Percentiles rank a stretch among this genome's conserved stretches.
phyloP scores from a whole-genome alignment of 257 asterid genomes.

The Gentiana straminea region DNA sequence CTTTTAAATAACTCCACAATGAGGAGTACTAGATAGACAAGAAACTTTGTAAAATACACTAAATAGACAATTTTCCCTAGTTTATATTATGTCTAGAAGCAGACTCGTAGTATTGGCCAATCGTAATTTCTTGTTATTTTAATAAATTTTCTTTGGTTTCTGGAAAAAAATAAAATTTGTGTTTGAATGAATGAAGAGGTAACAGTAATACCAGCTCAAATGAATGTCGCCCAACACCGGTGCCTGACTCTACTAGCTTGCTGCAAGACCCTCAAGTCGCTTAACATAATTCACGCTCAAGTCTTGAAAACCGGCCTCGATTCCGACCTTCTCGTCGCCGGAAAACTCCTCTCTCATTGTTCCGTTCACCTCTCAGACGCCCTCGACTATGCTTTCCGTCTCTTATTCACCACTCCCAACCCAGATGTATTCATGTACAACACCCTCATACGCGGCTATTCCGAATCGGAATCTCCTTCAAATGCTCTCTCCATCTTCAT shows the following conservation, averaged over 20 bases:
- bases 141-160: too few species aligned
- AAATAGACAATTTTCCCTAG: too few species aligned
- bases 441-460: conserved; percentile 69
- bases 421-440: conserved; percentile 86
- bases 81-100: too few species aligned
- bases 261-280: conserved; percentile 44
- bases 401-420: conserved; percentile 32
- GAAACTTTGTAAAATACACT: too few species aligned
- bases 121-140: too few species aligned
- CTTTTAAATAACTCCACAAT: too few species aligned
- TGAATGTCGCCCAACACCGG: conserved; percentile 32
- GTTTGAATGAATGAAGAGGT: too few species aligned
- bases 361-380: conserved; percentile 43
- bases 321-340: conserved; percentile 50
- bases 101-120: too few species aligned
- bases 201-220: not conserved
- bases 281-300: conserved; percentile 60
- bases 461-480: conserved; percentile 49
- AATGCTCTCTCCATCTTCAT: conserved; percentile 35
- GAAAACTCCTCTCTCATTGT: conserved; percentile 59
- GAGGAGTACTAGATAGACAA: too few species aligned
- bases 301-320: conserved; percentile 44
- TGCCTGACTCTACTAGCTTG: conserved; percentile 32
- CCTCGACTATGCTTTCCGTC: conserved; percentile 43
- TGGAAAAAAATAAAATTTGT: too few species aligned